Percentiles rank a stretch among this genome's conserved stretches.
phyloP scores from a whole-genome alignment of 805 yeast species.

The Blastobotrys chiropterorum region DNA sequence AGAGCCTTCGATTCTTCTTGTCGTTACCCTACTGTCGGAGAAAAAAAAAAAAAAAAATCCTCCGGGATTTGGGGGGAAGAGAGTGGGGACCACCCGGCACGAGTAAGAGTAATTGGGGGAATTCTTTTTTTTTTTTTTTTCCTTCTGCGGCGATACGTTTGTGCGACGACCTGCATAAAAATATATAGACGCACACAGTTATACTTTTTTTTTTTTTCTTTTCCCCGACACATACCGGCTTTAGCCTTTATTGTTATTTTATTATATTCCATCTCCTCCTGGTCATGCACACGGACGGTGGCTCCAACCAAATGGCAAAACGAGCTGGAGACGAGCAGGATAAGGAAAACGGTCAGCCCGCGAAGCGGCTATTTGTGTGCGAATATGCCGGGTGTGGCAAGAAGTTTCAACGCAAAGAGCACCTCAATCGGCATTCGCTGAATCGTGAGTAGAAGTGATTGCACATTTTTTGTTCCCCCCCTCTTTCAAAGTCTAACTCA shows the following conservation, averaged over 20 bases:
- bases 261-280: too few relatives aligned
- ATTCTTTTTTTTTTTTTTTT: too few relatives aligned
- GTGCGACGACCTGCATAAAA: too few relatives aligned
- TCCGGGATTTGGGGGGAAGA: too few relatives aligned
- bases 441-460: constrained; percentile 17
- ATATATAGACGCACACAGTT: not conserved
- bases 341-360: not conserved
- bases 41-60: not conserved
- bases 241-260: too few relatives aligned
- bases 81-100: too few relatives aligned
- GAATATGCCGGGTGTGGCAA: constrained; percentile 11
- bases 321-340: not conserved
- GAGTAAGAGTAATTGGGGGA: too few relatives aligned
- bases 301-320: not conserved
- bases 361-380: constrained; percentile 5
- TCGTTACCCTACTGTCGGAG: not conserved
- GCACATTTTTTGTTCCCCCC: too few relatives aligned
- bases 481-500: too few relatives aligned
- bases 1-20: not conserved
- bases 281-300: not conserved
- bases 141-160: too few relatives aligned
- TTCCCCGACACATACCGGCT: too few relatives aligned
- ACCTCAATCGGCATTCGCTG: constrained; percentile 9
- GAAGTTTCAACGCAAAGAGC: constrained; percentile 10
- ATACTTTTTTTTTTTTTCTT: too few relatives aligned